Evolutionary conservation across 306 rosid genomes (phyloP), one percentile per base, ranked within the genome.

Genomic region (Inga oerstediana): DNA sequence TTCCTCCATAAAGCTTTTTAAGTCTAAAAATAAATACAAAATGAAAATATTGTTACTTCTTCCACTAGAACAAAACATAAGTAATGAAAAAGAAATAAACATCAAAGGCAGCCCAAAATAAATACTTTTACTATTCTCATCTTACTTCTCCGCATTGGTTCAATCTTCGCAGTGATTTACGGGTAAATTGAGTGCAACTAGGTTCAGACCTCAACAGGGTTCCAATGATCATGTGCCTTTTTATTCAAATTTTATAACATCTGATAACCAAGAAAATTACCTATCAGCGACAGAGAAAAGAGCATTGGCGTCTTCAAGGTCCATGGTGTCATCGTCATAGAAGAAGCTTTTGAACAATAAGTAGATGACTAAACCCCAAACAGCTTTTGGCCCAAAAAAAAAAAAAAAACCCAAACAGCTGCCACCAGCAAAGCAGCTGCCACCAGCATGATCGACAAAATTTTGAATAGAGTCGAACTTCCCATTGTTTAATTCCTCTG

Each of bases 1-100:
- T 92, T 43, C 91, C 98, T 52, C 94, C 94, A 24, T 88, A 90
- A 83, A 92, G 86, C 90, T 94, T 94, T 68, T 84, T 86, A 77
- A 96, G 87, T 85, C 98, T 94, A 82, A 58, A 72, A 58, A 41
- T 22, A 51, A n/a, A 79, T 35, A 43, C 20, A 54, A 46, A 46
- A 22, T 8, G 13, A 46, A 73, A 48, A 73, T 5, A 64, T 5
- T 30, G 30, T 56, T 20, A 78, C 37, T 2, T 51, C 3, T 41
- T 70, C 37, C 9, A 49, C 62, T 35, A 4, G 41, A 39, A 34
- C 16, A 64, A 73, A 45, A 62, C 2, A 54, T 45, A 34, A 74
- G 43, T 32, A 12, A 16, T 32, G 27, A 74, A 32, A 9, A 48
- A 32, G 10, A 22, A 17, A 35, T 51, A 10, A 12, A 20, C 0